Percentiles rank a stretch among this genome's conserved stretches.
phyloP scores from a whole-genome alignment of 2,329 filamentous ascomycete species.

The Monilinia laxa region DNA sequence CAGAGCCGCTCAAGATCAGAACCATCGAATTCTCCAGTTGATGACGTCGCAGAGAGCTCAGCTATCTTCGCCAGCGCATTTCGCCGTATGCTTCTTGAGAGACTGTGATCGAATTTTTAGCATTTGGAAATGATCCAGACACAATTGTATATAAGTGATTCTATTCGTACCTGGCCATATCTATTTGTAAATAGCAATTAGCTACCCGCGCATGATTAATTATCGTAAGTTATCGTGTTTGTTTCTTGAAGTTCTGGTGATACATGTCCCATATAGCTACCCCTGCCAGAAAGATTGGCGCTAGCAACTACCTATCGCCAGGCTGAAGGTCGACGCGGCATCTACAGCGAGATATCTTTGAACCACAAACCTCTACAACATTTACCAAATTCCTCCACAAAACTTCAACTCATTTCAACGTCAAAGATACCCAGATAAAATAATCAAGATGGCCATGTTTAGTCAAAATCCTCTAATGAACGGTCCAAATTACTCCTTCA shows the following conservation, averaged over 20 bases:
- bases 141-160: neutral
- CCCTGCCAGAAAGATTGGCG: conserved; percentile 30
- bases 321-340: conserved; percentile 35
- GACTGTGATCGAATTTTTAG: conserved; percentile 26
- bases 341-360: conserved; percentile 16
- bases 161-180: conserved; percentile 20
- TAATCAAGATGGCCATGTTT: conserved; percentile 61
- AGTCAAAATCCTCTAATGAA: conserved; percentile 69
- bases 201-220: neutral
- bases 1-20: conserved; percentile 64
- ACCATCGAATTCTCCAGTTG: conserved; percentile 56
- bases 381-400: conserved; percentile 15
- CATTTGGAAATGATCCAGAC: neutral
- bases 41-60: conserved; percentile 56
- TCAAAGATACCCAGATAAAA: conserved; percentile 8
- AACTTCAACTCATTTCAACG: conserved; percentile 15
- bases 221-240: neutral
- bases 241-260: neutral
- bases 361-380: conserved; percentile 21
- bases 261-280: conserved; percentile 29
- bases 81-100: conserved; percentile 57
- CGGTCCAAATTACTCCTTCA: conserved; percentile 68
- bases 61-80: conserved; percentile 66
- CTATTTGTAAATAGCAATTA: neutral
- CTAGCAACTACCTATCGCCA: conserved; percentile 24